phyloP scores from a whole-genome alignment of 1,284 basidiomycete species.

The Puccinia novopanici region DNA sequence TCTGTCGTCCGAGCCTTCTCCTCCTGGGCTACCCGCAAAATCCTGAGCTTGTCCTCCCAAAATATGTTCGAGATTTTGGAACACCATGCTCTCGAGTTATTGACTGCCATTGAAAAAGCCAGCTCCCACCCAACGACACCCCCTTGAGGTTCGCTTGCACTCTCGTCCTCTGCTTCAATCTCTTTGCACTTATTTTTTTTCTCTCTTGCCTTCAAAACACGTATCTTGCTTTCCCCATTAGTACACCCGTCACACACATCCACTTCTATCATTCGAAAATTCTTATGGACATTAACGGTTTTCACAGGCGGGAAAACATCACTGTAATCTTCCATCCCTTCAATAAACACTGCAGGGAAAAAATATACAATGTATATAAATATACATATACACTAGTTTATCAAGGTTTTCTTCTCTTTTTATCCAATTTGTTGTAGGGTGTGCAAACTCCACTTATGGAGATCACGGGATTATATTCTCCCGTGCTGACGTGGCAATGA shows the following conservation, averaged over 20 bases:
- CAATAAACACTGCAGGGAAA: background rate
- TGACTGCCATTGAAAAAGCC: background rate
- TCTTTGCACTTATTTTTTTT: background rate
- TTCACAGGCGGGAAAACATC: background rate
- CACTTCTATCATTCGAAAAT: too few species aligned
- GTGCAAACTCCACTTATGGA: too few species aligned
- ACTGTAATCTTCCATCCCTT: background rate
- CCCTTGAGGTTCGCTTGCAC: background rate
- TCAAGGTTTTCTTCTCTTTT: too few species aligned
- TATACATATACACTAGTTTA: too few species aligned
- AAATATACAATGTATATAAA: too few species aligned
- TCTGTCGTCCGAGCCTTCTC: background rate
- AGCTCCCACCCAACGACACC: background rate
- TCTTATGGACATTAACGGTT: too few species aligned
- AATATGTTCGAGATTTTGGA: background rate
- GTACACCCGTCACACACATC: too few species aligned
- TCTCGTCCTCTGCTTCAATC: background rate
- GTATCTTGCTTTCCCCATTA: too few species aligned
- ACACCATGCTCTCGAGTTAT: background rate
- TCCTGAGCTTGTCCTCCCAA: background rate
- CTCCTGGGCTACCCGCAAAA: background rate
- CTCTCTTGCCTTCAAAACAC: background rate
- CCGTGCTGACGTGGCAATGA: too few species aligned
- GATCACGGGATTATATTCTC: too few species aligned
- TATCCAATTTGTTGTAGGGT: too few species aligned